Conservation (phyloP, 169 alveolate genomes). For the Plasmodium vivax region DNA sequence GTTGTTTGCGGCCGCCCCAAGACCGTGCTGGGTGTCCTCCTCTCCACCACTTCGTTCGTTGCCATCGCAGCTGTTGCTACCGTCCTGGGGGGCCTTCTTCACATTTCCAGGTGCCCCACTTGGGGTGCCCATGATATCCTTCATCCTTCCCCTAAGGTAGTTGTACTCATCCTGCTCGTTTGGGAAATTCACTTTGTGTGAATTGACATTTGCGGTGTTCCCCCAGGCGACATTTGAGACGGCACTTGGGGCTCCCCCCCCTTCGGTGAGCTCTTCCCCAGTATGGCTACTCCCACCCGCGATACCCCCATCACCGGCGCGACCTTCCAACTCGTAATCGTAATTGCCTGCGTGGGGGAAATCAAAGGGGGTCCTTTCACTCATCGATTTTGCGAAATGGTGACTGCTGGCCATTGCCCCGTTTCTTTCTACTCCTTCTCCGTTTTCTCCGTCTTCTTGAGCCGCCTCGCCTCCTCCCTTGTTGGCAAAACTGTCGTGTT, state of each 20-base stretch:
- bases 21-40: not conserved
- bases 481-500: not conserved
- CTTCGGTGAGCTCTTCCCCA: not conserved
- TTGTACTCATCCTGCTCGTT: not conserved
- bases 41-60: not conserved
- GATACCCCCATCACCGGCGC: not conserved
- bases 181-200: slow-evolving; percentile 6
- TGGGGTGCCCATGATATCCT: not conserved
- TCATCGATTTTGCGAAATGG: not conserved
- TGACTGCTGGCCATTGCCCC: not conserved
- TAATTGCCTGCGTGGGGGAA: not conserved
- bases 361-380: not conserved
- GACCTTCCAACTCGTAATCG: not conserved
- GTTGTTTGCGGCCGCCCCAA: not conserved
- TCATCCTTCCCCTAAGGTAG: slow-evolving; percentile 2
- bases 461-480: not conserved
- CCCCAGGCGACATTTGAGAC: not conserved
- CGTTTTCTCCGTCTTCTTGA: not conserved
- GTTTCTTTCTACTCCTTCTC: not conserved
- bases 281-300: not conserved
- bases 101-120: not conserved
- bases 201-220: not conserved
- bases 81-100: not conserved
- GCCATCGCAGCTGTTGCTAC: not conserved
- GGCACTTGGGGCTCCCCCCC: not conserved